Evolutionary conservation across 2,329 filamentous ascomycete genomes (phyloP).

Genomic region (Clarireedia homoeocarpa): DNA sequence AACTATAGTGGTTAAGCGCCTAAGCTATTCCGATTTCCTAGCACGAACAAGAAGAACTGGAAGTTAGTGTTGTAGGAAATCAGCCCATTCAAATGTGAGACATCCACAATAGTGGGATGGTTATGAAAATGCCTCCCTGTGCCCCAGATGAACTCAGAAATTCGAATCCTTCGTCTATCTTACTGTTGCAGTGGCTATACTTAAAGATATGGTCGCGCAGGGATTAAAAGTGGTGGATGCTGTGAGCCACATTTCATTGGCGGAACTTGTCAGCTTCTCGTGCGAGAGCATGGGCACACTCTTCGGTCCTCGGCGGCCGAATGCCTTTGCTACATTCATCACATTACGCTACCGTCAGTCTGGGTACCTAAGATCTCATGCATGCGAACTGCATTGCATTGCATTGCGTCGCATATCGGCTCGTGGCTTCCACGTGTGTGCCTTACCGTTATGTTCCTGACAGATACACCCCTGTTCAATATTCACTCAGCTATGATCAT

Average conservation of each 20-base stretch:
- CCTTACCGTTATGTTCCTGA: not conserved
- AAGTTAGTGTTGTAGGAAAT: not conserved
- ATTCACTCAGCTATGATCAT: not conserved
- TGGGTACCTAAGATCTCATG: not conserved
- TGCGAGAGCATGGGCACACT: not conserved
- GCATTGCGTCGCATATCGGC: not conserved
- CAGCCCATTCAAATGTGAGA: not conserved
- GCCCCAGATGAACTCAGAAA: not conserved
- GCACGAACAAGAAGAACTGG: not conserved
- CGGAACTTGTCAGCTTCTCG: not conserved
- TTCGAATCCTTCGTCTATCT: not conserved
- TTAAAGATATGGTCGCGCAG: not conserved
- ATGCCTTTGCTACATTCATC: not conserved
- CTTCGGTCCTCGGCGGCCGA: not conserved
- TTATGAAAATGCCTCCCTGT: not conserved
- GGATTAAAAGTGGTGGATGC: not conserved
- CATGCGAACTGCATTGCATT: not conserved
- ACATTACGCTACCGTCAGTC: not conserved
- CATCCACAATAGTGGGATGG: not conserved
- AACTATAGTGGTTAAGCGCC: too few species aligned
- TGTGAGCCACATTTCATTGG: not conserved
- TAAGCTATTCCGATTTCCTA: not conserved
- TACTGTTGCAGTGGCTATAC: not conserved
- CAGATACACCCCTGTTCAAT: not conserved
- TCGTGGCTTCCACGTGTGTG: not conserved